These are phyloP conservation scores for Citrus hindsii DNA, from an alignment of 345 rosid genomes.

Conservation along the genomic window DNA sequence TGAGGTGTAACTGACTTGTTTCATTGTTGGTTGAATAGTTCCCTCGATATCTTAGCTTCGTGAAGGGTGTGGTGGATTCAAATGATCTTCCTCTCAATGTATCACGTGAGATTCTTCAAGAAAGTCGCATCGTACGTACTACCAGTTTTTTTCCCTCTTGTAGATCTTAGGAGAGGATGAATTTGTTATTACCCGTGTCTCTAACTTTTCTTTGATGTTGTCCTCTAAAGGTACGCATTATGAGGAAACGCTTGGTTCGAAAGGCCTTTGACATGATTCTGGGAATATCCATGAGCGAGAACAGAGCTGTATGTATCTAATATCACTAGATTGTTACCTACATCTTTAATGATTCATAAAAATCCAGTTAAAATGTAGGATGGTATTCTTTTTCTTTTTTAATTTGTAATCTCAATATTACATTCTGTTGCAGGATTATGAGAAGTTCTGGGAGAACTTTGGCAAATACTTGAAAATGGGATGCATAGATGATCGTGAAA, in stretches of 20 bases:
- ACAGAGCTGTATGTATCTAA: slow-evolving; percentile 59
- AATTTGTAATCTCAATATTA: background rate
- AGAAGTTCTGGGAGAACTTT: slow-evolving; percentile 89
- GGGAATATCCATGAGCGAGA: slow-evolving; percentile 87
- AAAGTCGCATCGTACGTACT: slow-evolving; percentile 80
- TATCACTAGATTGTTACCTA: background rate
- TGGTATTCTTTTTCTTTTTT: background rate
- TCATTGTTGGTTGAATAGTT: slow-evolving; percentile 44
- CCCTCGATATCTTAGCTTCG: slow-evolving; percentile 89
- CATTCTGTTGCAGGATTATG: slow-evolving; percentile 69
- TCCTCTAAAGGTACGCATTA: slow-evolving; percentile 70
- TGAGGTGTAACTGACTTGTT: background rate
- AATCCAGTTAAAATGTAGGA: background rate
- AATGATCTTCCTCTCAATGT: slow-evolving; percentile 97
- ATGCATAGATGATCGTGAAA: slow-evolving; percentile 94
- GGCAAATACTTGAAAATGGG: slow-evolving; percentile 89
- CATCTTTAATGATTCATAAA: background rate
- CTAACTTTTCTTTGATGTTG: slow-evolving; percentile 14
- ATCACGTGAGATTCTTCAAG: slow-evolving; percentile 98
- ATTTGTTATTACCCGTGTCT: background rate
- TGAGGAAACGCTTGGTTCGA: slow-evolving; percentile 87
- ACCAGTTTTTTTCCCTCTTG: background rate
- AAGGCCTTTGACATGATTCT: slow-evolving; percentile 96
- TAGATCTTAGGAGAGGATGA: background rate
- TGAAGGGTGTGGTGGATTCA: slow-evolving; percentile 98